Conservation (phyloP, 164 flowering plant genomes). For the Macadamia integrifolia region DNA sequence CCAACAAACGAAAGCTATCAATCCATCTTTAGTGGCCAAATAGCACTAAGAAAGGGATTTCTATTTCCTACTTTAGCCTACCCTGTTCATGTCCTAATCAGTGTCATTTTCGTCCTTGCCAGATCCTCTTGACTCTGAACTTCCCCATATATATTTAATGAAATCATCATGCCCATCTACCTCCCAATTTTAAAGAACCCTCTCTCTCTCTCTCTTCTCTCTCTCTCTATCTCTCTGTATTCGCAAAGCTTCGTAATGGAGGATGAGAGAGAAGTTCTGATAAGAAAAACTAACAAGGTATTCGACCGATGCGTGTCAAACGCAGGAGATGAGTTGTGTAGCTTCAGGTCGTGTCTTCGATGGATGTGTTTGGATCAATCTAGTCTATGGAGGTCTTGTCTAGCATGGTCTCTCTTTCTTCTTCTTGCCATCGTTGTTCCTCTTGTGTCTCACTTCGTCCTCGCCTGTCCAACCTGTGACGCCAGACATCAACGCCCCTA, state of each 20-base stretch:
- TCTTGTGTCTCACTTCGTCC: constrained; percentile 51
- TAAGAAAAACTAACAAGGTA: constrained; percentile 13
- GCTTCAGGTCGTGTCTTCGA: constrained; percentile 62
- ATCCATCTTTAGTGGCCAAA: too few relatives aligned
- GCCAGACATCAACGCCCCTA: constrained; percentile 51
- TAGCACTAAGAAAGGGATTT: too few relatives aligned
- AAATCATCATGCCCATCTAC: too few relatives aligned
- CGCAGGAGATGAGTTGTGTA: constrained; percentile 56
- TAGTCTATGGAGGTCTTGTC: constrained; percentile 21
- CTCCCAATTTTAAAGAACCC: too few relatives aligned
- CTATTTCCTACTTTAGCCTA: too few relatives aligned
- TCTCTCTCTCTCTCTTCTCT: too few relatives aligned
- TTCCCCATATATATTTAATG: too few relatives aligned
- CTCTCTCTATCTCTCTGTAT: too few relatives aligned
- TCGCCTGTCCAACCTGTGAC: constrained; percentile 66
- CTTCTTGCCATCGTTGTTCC: constrained; percentile 58
- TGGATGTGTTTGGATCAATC: constrained; percentile 96
- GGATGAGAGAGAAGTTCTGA: constrained; percentile 14
- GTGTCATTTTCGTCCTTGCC: too few relatives aligned
- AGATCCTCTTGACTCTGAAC: too few relatives aligned
- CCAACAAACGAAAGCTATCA: too few relatives aligned
- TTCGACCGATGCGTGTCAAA: constrained; percentile 39
- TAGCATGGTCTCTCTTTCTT: constrained; percentile 72
- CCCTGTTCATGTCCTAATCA: too few relatives aligned
- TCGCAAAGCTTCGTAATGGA: constrained; percentile 18